These are phyloP conservation scores for Balakata baccata DNA, from an alignment of 345 rosid species.

Conservation along the genomic window DNA sequence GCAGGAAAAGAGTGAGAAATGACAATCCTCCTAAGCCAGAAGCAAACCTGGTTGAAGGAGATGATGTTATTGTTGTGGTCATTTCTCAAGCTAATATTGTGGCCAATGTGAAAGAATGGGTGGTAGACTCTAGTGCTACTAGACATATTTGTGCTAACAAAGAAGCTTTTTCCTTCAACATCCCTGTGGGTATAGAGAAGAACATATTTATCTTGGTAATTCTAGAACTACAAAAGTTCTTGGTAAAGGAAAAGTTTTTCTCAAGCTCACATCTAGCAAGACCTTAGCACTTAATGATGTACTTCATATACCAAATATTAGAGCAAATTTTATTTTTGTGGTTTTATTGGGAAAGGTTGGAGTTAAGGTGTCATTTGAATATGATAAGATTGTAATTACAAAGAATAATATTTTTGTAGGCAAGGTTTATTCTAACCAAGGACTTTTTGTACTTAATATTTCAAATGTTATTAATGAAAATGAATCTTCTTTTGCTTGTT, in stretches of 20 bases:
- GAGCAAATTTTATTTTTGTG: too few relatives aligned
- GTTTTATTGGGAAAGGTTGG: too few relatives aligned
- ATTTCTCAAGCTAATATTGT: neutral
- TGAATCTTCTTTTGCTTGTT: conserved; percentile 3
- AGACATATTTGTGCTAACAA: neutral
- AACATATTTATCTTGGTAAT: neutral
- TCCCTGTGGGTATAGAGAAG: neutral
- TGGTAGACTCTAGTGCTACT: neutral
- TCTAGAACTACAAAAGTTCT: neutral
- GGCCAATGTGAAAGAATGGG: neutral
- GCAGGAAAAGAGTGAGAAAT: too few relatives aligned
- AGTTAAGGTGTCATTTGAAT: too few relatives aligned
- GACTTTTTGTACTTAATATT: neutral
- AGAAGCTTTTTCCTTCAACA: neutral
- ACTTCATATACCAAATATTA: too few relatives aligned
- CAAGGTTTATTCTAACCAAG: too few relatives aligned
- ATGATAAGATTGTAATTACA: too few relatives aligned
- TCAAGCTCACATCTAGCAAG: too few relatives aligned
- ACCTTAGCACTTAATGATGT: too few relatives aligned
- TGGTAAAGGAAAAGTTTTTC: neutral
- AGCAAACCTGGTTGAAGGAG: neutral
- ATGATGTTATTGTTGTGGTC: neutral
- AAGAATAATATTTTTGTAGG: too few relatives aligned
- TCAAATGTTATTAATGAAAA: neutral
- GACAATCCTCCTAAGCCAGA: too few relatives aligned